A percentile compares a stretch with the other conserved stretches of the same genome.
These are phyloP conservation scores for Tothia fuscella DNA, from an alignment of 2,329 filamentous ascomycete species.

Conservation along the genomic window DNA sequence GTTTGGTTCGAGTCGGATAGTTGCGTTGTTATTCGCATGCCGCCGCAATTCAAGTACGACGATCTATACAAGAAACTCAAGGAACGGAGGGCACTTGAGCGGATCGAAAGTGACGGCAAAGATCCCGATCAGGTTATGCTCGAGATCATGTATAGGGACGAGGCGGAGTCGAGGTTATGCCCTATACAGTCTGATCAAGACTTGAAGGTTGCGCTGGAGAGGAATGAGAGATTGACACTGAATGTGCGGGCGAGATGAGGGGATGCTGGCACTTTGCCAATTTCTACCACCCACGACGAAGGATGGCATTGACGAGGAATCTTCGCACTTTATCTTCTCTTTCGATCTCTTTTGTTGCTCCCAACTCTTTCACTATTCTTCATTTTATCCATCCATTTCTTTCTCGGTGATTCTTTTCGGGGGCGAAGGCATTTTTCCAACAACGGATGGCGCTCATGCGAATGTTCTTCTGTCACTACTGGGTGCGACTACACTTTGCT, in stretches of 20 bases:
- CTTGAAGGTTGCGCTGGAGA: slow-evolving; percentile 63
- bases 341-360: no score
- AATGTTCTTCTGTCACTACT: no score
- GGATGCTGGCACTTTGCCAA: no score
- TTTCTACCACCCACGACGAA: no score
- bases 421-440: no score
- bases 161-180: slow-evolving; percentile 61
- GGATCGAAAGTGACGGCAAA: slow-evolving; percentile 20
- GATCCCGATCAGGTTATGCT: slow-evolving; percentile 52
- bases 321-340: no score
- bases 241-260: slow-evolving; percentile 21
- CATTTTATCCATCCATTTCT: no score
- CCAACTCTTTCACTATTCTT: no score
- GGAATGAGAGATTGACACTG: slow-evolving; percentile 78
- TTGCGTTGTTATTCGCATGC: slow-evolving; percentile 81
- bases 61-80: slow-evolving; percentile 75
- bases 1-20: slow-evolving; percentile 80
- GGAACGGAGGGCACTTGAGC: slow-evolving; percentile 65
- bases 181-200: slow-evolving; percentile 70
- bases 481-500: no score
- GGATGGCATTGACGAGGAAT: no score
- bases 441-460: no score
- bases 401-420: no score
- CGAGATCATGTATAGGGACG: slow-evolving; percentile 75
- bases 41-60: slow-evolving; percentile 63